Evolutionary conservation across 768 basidiomycete species (phyloP).

Genomic region (Collybiopsis confluens): DNA sequence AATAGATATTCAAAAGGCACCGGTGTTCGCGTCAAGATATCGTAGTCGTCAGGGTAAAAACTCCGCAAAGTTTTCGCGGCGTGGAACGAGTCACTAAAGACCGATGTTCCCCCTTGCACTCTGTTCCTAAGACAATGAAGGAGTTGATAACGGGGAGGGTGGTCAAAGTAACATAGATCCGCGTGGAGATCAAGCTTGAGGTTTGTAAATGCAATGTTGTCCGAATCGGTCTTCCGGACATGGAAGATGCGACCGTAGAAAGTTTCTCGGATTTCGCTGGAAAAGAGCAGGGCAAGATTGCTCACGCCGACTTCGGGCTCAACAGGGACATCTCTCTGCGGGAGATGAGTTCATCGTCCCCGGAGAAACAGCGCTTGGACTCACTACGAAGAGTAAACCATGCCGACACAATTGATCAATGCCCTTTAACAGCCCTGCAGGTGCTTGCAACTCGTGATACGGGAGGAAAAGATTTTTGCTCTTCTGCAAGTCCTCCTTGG

Average conservation of each 20-base stretch:
- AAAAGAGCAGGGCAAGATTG: constrained; percentile 56
- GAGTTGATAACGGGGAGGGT: constrained; percentile 89
- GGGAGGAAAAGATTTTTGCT: constrained; percentile 46
- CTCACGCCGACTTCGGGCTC: constrained; percentile 64
- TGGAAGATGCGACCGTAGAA: constrained; percentile 92
- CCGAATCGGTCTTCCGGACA: constrained; percentile 73
- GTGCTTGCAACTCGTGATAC: constrained; percentile 46
- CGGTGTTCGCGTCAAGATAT: constrained; percentile 51
- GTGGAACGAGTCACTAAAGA: constrained; percentile 80
- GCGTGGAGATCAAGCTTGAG: constrained; percentile 85
- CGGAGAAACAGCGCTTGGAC: background rate
- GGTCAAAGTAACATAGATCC: constrained; percentile 91
- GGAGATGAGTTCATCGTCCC: background rate
- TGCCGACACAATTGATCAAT: constrained; percentile 68
- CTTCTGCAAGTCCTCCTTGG: constrained; percentile 29
- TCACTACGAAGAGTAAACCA: constrained; percentile 67
- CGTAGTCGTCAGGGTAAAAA: constrained; percentile 47
- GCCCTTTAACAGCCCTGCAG: constrained; percentile 46
- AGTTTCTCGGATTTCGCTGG: constrained; percentile 72
- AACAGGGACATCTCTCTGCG: constrained; percentile 55
- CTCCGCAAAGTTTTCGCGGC: constrained; percentile 53
- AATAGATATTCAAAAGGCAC: constrained; percentile 93
- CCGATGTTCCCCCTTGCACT: constrained; percentile 77
- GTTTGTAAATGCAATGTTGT: constrained; percentile 94
- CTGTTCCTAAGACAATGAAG: constrained; percentile 87